Base-by-base conservation (phyloP, 23 red algal species). In the Pyropia yezoensis region DNA sequence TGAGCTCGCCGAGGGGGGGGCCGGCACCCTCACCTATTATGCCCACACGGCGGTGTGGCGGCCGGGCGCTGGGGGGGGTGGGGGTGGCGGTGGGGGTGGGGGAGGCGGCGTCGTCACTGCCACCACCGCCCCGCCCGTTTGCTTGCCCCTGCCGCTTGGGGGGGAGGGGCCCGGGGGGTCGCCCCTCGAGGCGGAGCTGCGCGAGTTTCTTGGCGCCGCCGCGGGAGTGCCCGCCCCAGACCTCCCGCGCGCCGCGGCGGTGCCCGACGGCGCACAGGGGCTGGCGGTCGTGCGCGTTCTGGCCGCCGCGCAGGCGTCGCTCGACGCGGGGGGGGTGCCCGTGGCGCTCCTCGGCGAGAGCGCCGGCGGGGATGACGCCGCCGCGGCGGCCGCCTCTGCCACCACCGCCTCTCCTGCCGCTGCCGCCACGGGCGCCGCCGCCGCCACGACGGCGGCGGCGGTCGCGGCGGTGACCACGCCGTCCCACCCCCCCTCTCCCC, bases 221-320 rank as follows among this genome's bases (percentile, higher is more conserved):
- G 28, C 68, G 21, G n/a, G 55, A 7, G 51, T 49, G 26, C 7
- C 39, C 39, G 39, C 9, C 4, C 4, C 39, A 8, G 39, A 47
- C 4, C 39, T 3, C 11, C 39, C 39, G 39, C 39, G 67, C 23
- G 65, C 6, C 6, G 52, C 59, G n/a, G 55, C 67, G 22, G 57
- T 33, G 8, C 74, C 80, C 18, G 80, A 85, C 30, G 80, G 68
- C 16, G 30, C 58, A n/a, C 69, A 85, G 56, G 80, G 70, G 26
- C 51, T 85, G 5, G 59, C 69, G 18, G 80, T 85, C 7, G 26
- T 85, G 2, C 57, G 49, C 13, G 49, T 85, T 7, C 50, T 85
- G 0, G 23, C 39, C 16, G 70, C 80, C n/a, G 80, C 80, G 3
- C 56, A 33, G 18, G 61, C 66, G 23, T 85, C 80, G 49, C 54